Percentiles rank a stretch among this genome's conserved stretches.
Conservation (phyloP, 2,329 filamentous ascomycete species). For the Fusarium nelsonii region DNA sequence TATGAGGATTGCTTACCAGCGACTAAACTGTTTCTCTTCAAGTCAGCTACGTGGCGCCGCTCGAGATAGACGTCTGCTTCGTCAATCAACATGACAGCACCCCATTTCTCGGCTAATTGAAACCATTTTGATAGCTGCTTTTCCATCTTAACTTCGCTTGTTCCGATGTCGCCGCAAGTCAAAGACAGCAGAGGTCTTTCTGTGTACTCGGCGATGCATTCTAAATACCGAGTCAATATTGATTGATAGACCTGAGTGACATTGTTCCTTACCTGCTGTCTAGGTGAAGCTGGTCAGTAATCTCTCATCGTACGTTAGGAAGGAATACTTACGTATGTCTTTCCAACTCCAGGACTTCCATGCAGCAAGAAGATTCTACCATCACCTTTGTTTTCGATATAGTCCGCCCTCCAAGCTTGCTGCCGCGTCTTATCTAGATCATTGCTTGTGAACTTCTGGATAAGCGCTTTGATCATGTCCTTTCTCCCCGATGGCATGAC, state of each 20-base stretch:
- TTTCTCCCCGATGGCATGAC: not conserved
- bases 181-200: not conserved
- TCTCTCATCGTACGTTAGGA: accelerated
- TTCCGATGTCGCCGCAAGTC: not conserved
- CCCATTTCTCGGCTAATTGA: not conserved
- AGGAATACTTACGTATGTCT: not conserved
- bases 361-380: not conserved
- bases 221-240: not conserved
- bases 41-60: not conserved
- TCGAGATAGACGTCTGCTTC: not conserved
- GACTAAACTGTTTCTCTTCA: not conserved
- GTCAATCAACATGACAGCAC: not conserved
- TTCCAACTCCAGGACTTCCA: not conserved
- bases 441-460: not conserved
- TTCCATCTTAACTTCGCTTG: not conserved
- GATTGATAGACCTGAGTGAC: accelerated
- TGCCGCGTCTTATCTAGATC: not conserved
- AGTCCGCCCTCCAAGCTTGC: not conserved
- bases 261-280: not conserved
- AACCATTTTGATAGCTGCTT: not conserved
- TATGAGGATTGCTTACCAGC: not conserved
- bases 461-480: not conserved
- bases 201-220: not conserved
- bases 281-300: not conserved
- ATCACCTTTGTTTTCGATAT: not conserved